These are phyloP conservation scores for Metarhizium robertsii DNA, from an alignment of 2,329 filamentous ascomycete species.

Conservation along the genomic window DNA sequence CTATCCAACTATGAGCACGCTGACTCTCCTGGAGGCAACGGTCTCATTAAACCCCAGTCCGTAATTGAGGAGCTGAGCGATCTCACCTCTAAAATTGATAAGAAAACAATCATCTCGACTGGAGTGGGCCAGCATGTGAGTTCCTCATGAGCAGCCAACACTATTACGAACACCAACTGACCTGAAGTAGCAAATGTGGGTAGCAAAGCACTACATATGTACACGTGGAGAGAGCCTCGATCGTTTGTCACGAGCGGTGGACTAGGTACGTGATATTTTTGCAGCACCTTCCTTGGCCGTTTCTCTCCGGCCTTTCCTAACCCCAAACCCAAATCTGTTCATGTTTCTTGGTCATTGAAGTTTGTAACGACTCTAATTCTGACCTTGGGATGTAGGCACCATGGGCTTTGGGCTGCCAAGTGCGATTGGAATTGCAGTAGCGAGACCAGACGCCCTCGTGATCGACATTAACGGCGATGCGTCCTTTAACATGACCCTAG, in stretches of 20 bases:
- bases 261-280: not conserved
- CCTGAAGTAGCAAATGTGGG: constrained; percentile 70
- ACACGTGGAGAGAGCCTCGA: constrained; percentile 83
- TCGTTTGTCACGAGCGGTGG: constrained; percentile 44
- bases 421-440: constrained; percentile 78
- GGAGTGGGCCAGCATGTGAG: constrained; percentile 77
- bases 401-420: constrained; percentile 95
- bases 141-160: not conserved
- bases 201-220: constrained; percentile 96
- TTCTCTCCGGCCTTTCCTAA: constrained; percentile 57
- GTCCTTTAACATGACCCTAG: constrained; percentile 98
- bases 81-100: constrained; percentile 66
- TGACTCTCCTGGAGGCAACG: constrained; percentile 43
- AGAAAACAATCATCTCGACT: constrained; percentile 80
- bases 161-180: not conserved
- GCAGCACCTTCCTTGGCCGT: constrained; percentile 26
- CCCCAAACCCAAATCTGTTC: not conserved
- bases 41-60: constrained; percentile 88
- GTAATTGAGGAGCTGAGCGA: constrained; percentile 86
- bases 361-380: not conserved
- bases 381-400: constrained; percentile 52
- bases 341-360: not conserved
- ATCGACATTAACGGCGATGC: constrained; percentile 95
- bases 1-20: constrained; percentile 73
- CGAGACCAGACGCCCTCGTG: constrained; percentile 64